phyloP scores from a whole-genome alignment of 768 basidiomycete genomes.

The Lyophyllum shimeji region DNA sequence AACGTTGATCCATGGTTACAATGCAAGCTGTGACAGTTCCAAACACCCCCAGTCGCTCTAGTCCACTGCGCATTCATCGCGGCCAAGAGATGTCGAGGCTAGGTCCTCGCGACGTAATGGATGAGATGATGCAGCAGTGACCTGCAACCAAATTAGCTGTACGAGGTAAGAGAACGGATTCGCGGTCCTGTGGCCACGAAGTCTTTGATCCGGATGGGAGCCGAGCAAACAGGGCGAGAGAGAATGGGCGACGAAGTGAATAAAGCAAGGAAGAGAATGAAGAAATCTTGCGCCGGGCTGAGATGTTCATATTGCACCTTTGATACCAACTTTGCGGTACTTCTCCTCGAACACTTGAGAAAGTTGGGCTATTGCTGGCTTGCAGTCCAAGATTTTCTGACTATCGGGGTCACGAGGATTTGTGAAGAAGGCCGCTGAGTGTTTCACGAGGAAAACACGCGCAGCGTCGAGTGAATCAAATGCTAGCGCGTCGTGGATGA shows the following conservation, averaged over 20 bases:
- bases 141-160: slow-evolving; percentile 14
- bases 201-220: slow-evolving; percentile 7
- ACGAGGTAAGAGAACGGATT: background rate
- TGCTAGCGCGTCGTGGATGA: slow-evolving; percentile 79
- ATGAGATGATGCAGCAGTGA: slow-evolving; percentile 6
- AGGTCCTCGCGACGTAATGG: slow-evolving; percentile 7
- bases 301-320: slow-evolving; percentile 76
- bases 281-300: slow-evolving; percentile 4
- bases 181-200: slow-evolving; percentile 1
- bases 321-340: slow-evolving; percentile 86
- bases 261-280: slow-evolving; percentile 19
- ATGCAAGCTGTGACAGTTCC: slow-evolving; percentile 8
- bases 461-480: slow-evolving; percentile 70
- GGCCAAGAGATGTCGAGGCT: slow-evolving; percentile 4
- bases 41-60: background rate
- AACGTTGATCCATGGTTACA: slow-evolving; percentile 4
- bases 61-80: background rate
- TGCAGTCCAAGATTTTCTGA: slow-evolving; percentile 74
- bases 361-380: slow-evolving; percentile 54
- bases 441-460: slow-evolving; percentile 67
- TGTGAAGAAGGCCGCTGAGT: slow-evolving; percentile 66
- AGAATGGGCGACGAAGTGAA: slow-evolving; percentile 17
- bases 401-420: slow-evolving; percentile 61
- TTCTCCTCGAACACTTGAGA: slow-evolving; percentile 71
- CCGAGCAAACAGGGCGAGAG: slow-evolving; percentile 2